Conservation (phyloP, 2,329 filamentous ascomycete species). For the Magnaporthales sp. region DNA sequence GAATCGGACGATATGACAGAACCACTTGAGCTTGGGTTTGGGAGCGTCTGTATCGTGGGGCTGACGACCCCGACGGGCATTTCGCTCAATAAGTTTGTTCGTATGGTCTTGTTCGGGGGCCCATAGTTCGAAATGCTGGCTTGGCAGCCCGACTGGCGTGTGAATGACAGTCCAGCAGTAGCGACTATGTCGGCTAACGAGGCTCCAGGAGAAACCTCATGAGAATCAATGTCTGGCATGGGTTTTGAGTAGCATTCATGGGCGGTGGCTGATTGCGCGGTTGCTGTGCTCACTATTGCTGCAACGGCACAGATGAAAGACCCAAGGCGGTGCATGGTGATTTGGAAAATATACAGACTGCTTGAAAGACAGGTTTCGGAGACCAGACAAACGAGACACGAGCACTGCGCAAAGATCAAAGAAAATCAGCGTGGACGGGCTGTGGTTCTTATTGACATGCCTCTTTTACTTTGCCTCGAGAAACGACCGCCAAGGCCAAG, state of each 20-base stretch:
- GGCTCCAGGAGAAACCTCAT: not conserved
- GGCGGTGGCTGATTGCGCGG: not conserved
- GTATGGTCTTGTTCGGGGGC: not conserved
- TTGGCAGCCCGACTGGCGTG: not conserved
- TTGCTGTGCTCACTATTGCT: not conserved
- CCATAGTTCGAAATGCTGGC: too few relatives aligned
- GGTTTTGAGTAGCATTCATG: not conserved
- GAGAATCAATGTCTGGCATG: not conserved
- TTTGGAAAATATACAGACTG: not conserved
- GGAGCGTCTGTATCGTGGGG: too few relatives aligned
- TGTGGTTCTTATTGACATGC: not conserved
- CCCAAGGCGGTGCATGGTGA: not conserved
- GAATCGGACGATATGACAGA: too few relatives aligned
- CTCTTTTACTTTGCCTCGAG: not conserved
- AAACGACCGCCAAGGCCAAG: not conserved
- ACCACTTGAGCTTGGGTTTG: not conserved
- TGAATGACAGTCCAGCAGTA: not conserved
- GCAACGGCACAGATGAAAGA: not conserved
- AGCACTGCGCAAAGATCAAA: not conserved
- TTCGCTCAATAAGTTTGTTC: not conserved
- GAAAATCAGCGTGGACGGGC: not conserved
- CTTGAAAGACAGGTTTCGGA: not conserved
- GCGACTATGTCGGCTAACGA: not conserved
- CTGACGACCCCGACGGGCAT: not conserved
- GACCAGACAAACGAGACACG: not conserved